Evolutionary conservation across 2,329 filamentous ascomycete genomes (phyloP), one percentile per base, ranked within the genome.

Genomic region (Fusarium sp.): DNA sequence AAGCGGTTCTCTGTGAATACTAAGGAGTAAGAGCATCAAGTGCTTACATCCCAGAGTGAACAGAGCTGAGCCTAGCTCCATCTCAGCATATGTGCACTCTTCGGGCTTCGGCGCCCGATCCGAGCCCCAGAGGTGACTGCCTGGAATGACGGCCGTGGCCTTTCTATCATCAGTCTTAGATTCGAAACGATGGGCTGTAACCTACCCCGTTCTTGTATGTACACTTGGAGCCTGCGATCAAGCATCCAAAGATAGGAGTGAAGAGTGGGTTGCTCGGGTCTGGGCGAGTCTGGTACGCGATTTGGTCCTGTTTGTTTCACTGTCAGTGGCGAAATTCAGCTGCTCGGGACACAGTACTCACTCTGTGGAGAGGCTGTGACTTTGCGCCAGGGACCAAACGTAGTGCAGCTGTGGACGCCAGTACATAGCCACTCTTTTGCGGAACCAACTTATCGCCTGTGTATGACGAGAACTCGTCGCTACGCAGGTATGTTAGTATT

Each of bases 31-130:
- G 8, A 34, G 2, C 16, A 5, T 10, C 31, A 4, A 37, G 2
- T 4, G 3, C 19, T 41, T 39, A 42, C 54, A 28, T 19, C 54
- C 44, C 7, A 42, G n/a, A 16, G 54, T 57, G 12, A 57, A 55
- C 7, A 56, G 18, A 1, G 42, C 30, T 2, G 42, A 49, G 1
- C 52, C 52, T 18, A 30, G n/a, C 13, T 39, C 42, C 52, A 30
- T 56, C 23, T 49, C 42, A 28, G 42, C 42, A 19, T 56, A 49
- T 4, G 42, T 56, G 23, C 52, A 56, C 7, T 56, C 52, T 39
- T 56, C 30, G 1, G 19, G 19, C 23, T 49, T 56, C 2, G 30
- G 42, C 2, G 46, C 46, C 6, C 52, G 18, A 23, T 56, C 42
- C 4, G 52, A 14, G 0, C 42, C 52, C 52, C 42, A 56, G 23